Conservation (phyloP, 106 monocot genomes). For the Iris macrosiphon region DNA sequence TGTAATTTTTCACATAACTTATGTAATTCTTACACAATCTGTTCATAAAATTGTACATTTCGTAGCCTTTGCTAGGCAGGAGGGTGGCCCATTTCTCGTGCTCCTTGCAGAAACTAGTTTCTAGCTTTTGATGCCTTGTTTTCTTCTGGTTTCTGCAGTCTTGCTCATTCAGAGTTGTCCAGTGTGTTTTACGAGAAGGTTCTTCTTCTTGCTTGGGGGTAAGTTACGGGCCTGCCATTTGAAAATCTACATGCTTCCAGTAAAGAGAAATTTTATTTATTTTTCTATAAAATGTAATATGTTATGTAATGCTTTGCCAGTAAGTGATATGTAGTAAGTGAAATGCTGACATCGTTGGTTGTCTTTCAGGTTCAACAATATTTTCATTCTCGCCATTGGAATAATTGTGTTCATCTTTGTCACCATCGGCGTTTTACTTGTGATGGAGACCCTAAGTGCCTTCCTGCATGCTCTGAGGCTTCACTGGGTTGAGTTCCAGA, state of each 20-base stretch:
- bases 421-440: slow-evolving; percentile 79
- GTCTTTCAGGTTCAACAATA: slow-evolving; percentile 58
- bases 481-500: slow-evolving; percentile 98
- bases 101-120: too few species aligned
- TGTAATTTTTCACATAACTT: too few species aligned
- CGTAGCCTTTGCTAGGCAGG: too few species aligned
- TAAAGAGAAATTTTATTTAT: too few species aligned
- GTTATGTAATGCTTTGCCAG: background rate
- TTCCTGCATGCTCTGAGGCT: slow-evolving; percentile 97
- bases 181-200: slow-evolving; percentile 95
- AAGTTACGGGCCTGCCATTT: background rate
- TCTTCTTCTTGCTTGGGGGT: slow-evolving; percentile 90
- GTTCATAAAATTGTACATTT: background rate
- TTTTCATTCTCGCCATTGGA: slow-evolving; percentile 56
- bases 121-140: background rate
- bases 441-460: slow-evolving; percentile 95
- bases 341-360: background rate
- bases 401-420: slow-evolving; percentile 64
- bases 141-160: slow-evolving; percentile 34
- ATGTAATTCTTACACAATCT: too few species aligned
- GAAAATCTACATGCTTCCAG: background rate
- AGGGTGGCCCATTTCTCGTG: too few species aligned
- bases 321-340: too few species aligned
- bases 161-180: slow-evolving; percentile 95
- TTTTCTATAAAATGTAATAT: background rate